phyloP scores from a whole-genome alignment of 2,329 filamentous ascomycete genomes.

The Botrytis aclada region DNA sequence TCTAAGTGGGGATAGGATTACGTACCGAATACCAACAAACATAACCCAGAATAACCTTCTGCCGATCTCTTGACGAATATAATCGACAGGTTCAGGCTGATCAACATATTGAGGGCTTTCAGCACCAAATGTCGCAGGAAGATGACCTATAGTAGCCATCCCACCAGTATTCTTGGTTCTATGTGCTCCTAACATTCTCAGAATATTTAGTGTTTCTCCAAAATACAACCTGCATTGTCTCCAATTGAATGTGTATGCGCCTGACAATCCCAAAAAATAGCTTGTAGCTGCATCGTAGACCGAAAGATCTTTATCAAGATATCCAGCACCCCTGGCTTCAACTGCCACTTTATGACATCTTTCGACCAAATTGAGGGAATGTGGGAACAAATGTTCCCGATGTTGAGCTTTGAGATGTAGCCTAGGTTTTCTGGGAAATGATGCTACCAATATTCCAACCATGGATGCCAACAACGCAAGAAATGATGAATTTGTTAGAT shows the following conservation, averaged over 20 bases:
- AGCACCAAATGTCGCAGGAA: constrained; percentile 30
- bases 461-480: constrained; percentile 70
- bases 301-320: constrained; percentile 53
- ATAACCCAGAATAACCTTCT: constrained; percentile 84
- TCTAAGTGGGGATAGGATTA: not conserved
- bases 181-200: constrained; percentile 64
- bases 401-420: constrained; percentile 66
- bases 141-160: constrained; percentile 30
- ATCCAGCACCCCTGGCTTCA: constrained; percentile 59
- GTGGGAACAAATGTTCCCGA: constrained; percentile 63
- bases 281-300: constrained; percentile 68
- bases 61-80: constrained; percentile 69
- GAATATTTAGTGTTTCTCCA: constrained; percentile 67
- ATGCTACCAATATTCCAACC: constrained; percentile 70
- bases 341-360: constrained; percentile 68
- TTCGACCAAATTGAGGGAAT: constrained; percentile 66
- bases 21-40: constrained; percentile 67
- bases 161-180: constrained; percentile 46
- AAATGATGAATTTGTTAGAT: constrained; percentile 64
- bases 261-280: constrained; percentile 68
- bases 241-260: constrained; percentile 66
- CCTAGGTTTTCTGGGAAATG: constrained; percentile 69
- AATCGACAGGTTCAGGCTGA: constrained; percentile 47
- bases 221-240: constrained; percentile 67
- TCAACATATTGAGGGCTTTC: constrained; percentile 19